Conservation (phyloP, 169 alveolate species). For the Plasmodium vivax region DNA sequence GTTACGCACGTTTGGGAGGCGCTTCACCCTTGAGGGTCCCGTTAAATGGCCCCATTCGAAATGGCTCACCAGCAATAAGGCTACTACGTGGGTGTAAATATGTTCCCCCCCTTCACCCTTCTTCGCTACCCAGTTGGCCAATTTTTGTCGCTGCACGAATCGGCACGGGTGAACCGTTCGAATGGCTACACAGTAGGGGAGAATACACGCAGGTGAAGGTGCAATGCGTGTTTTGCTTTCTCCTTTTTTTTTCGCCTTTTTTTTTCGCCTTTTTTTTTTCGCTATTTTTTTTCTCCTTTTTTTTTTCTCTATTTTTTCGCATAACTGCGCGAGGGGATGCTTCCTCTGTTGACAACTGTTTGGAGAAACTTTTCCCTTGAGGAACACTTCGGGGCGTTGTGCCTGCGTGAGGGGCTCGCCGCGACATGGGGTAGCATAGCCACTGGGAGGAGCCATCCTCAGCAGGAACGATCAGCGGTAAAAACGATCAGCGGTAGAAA, state of each 20-base stretch:
- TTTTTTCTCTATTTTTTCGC: neutral
- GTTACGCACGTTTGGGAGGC: neutral
- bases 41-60: neutral
- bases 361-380: neutral
- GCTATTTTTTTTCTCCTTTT: neutral
- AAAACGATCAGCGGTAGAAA: too few relatives aligned
- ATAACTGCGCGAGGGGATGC: neutral
- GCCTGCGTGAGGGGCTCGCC: neutral
- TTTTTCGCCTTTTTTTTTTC: neutral
- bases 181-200: neutral
- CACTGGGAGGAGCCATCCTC: neutral
- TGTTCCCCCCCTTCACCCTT: neutral
- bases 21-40: neutral
- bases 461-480: too few relatives aligned
- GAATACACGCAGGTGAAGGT: neutral
- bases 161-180: neutral
- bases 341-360: neutral
- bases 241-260: neutral
- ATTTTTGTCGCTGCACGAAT: neutral
- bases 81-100: neutral
- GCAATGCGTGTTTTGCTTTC: neutral
- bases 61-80: neutral
- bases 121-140: neutral
- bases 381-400: neutral
- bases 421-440: neutral